These are phyloP conservation scores for Colletotrichum noveboracense DNA, from an alignment of 2,329 filamentous ascomycete genomes.

Conservation along the genomic window DNA sequence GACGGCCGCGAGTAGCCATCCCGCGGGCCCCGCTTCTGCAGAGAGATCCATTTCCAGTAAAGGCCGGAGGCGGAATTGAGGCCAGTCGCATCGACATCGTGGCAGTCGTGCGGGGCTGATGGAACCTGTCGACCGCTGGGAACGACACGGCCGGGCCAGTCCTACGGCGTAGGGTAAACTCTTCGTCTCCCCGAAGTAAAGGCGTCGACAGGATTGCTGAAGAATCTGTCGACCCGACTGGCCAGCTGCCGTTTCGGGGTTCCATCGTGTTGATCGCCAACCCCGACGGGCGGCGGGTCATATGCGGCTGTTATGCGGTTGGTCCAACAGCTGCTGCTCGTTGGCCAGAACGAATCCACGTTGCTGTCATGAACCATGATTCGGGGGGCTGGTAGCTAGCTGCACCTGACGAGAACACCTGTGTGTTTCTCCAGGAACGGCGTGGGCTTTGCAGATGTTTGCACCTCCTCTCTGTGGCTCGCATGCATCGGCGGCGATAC, in stretches of 20 bases:
- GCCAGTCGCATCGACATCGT: slow-evolving; percentile 11
- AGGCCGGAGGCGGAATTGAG: slow-evolving; percentile 9
- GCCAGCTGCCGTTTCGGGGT: slow-evolving; percentile 1
- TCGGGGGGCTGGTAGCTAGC: neutral
- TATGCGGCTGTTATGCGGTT: slow-evolving; percentile 18
- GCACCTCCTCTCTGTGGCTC: neutral
- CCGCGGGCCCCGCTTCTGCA: slow-evolving; percentile 12
- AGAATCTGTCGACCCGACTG: slow-evolving; percentile 12
- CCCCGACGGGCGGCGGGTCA: slow-evolving; percentile 6
- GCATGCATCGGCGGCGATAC: neutral
- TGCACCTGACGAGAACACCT: slow-evolving; percentile 5
- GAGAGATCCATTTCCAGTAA: slow-evolving; percentile 10
- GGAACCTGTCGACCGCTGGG: neutral
- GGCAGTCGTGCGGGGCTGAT: slow-evolving; percentile 6
- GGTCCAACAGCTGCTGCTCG: slow-evolving; percentile 4
- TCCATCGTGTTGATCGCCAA: slow-evolving; percentile 9
- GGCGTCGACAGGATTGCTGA: neutral
- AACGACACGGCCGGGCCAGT: neutral
- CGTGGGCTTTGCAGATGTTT: neutral
- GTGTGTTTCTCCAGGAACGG: neutral
- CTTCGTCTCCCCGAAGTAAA: neutral
- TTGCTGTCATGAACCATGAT: slow-evolving; percentile 2
- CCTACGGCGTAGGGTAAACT: neutral
- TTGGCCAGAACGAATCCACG: neutral
- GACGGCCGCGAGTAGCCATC: neutral